phyloP scores from a whole-genome alignment of 179 eudicot genomes.

The Beta corolliflora region DNA sequence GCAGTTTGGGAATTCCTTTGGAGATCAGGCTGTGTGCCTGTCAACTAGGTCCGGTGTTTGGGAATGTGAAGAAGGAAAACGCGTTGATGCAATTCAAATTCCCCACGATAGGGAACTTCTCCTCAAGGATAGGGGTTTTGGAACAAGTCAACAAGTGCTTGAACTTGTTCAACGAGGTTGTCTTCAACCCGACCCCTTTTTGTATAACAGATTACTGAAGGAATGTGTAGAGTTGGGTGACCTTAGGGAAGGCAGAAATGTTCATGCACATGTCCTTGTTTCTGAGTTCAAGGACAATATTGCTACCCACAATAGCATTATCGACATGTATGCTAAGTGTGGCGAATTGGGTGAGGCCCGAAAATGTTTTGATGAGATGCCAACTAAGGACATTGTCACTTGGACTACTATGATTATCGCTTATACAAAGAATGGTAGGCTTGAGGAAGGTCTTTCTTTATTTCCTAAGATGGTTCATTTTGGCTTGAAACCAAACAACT shows the following conservation, averaged over 20 bases:
- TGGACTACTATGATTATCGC: slow-evolving; percentile 73
- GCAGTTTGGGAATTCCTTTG: slow-evolving; percentile 9
- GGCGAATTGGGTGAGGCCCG: slow-evolving; percentile 48
- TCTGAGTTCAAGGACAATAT: slow-evolving; percentile 48
- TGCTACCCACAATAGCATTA: slow-evolving; percentile 44
- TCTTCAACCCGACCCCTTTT: slow-evolving; percentile 25
- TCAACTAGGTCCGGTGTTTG: slow-evolving; percentile 1
- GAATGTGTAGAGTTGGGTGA: slow-evolving; percentile 48
- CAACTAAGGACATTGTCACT: slow-evolving; percentile 51
- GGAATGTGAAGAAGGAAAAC: slow-evolving; percentile 19
- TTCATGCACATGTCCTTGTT: slow-evolving; percentile 52
- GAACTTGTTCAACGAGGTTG: slow-evolving; percentile 17
- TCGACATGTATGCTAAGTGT: slow-evolving; percentile 74
- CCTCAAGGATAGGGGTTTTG: neutral
- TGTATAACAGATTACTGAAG: slow-evolving; percentile 48
- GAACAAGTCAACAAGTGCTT: neutral
- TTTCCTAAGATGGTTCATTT: slow-evolving; percentile 51
- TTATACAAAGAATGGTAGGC: slow-evolving; percentile 52
- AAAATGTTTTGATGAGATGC: slow-evolving; percentile 58
- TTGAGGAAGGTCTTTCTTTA: slow-evolving; percentile 50
- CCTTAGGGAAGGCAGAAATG: slow-evolving; percentile 54
- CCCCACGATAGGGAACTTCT: neutral
- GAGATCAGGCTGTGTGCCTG: slow-evolving; percentile 5
- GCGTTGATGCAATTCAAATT: neutral
- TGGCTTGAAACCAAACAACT: slow-evolving; percentile 63